Base-by-base conservation (phyloP, 108 stramenopile species). In the Skeletonema tropicum region DNA sequence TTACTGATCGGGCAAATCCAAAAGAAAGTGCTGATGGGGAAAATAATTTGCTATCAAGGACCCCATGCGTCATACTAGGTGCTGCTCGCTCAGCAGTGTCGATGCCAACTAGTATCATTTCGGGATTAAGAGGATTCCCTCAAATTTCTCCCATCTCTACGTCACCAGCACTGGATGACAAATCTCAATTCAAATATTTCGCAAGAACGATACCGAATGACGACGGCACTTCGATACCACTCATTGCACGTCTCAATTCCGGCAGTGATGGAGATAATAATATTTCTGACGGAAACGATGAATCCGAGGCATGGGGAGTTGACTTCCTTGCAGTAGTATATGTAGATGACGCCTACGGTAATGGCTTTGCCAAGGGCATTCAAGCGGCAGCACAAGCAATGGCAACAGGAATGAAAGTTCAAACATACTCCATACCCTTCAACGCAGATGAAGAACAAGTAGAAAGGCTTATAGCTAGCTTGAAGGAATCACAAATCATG, bases 11-110 rank as follows among this genome's bases (percentile, higher is more conserved):
- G 11, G 12, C 1, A 29, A 29, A n/a, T n/a, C n/a, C n/a, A 29
- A 1, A 29, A 29, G 1, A 29, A 41, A 3, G n/a, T n/a, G n/a
- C 0, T 15, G 11, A 45, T 45, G 3, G 15, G 15, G 2, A 1
- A 2, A 2, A 29, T 29, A 29, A 29, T 29, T n/a, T 45, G 0
- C 5, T n/a, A 45, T 83, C 89, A 11, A n/a, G n/a, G n/a, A n/a
- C n/a, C n/a, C n/a, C n/a, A n/a, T 83, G 83, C 66, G 89, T 85
- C 31, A 86, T 86, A 57, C 5, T 88, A 4, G 89, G 89, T 7
- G 85, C 78, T 14, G 64, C 55, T 45, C 46, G 73, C 12, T 85
- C 84, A 7, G 13, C 74, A 0, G 71, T 84, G 14, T 77, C 82
- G 12, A 83, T 82, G 6, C 85, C 87, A 25, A 84, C 83, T 2